These are phyloP conservation scores for Santalum album DNA, from an alignment of 164 flowering plant genomes.

Conservation along the genomic window DNA sequence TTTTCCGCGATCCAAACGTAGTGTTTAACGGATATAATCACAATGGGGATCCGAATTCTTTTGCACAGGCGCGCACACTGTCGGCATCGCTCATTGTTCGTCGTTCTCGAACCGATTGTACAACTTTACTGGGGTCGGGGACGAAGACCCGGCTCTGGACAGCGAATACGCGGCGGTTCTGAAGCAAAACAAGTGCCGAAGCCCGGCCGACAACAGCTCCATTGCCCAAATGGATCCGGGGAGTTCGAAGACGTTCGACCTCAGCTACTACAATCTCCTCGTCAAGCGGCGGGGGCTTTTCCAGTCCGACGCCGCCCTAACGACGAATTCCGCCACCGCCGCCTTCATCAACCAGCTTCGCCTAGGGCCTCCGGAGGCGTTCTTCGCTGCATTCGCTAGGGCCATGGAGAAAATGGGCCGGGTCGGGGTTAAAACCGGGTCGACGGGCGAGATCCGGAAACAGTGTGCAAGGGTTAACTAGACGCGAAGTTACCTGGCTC, in stretches of 20 bases:
- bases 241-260: slow-evolving; percentile 42
- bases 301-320: slow-evolving; percentile 41
- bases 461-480: slow-evolving; percentile 23
- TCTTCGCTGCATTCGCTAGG: slow-evolving; percentile 32
- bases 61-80: slow-evolving; percentile 45
- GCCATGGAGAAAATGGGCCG: slow-evolving; percentile 55
- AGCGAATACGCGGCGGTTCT: slow-evolving; percentile 38
- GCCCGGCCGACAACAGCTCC: slow-evolving; percentile 24
- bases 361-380: slow-evolving; percentile 18
- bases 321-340: slow-evolving; percentile 19
- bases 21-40: too few species aligned
- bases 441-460: slow-evolving; percentile 36
- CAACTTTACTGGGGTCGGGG: slow-evolving; percentile 40
- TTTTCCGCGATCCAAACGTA: too few species aligned
- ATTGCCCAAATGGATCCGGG: slow-evolving; percentile 61
- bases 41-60: too few species aligned
- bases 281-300: slow-evolving; percentile 42
- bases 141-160: slow-evolving; percentile 42
- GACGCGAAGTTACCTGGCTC: too few species aligned
- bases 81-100: slow-evolving; percentile 39
- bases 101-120: slow-evolving; percentile 30
- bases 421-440: slow-evolving; percentile 31
- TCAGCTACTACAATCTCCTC: slow-evolving; percentile 31
- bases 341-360: slow-evolving; percentile 21
- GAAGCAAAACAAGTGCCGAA: slow-evolving; percentile 33